Percentiles rank a stretch among this genome's conserved stretches.
Evolutionary conservation across 129 eudicot species (phyloP).

Genomic region (Flaveria brownii): DNA sequence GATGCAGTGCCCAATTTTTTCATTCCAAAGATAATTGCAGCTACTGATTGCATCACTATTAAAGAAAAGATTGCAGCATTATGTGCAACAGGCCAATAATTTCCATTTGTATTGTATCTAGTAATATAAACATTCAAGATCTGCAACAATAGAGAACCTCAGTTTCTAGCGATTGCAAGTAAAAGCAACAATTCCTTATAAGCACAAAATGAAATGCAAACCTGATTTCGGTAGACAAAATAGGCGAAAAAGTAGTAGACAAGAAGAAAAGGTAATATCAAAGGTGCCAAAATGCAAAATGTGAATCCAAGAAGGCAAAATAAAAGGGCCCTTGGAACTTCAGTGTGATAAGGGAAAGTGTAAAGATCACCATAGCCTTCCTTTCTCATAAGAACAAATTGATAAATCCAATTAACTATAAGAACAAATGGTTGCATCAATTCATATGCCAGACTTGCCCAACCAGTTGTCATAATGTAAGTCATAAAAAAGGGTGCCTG

Average conservation of each 20-base stretch:
- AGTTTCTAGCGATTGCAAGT: background rate
- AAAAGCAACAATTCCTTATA: no score
- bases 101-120: slow-evolving; percentile 75
- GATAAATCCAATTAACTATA: slow-evolving; percentile 56
- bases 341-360: slow-evolving; percentile 92
- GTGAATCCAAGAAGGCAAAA: slow-evolving; percentile 89
- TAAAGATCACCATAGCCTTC: slow-evolving; percentile 47
- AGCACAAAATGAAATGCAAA: background rate
- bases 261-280: slow-evolving; percentile 80
- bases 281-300: slow-evolving; percentile 68
- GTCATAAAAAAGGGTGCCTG: slow-evolving; percentile 93
- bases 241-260: slow-evolving; percentile 84
- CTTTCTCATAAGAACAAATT: slow-evolving; percentile 53
- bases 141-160: slow-evolving; percentile 47
- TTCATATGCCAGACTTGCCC: slow-evolving; percentile 90
- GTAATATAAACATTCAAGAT: slow-evolving; percentile 78
- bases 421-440: slow-evolving; percentile 79
- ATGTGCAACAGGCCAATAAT: slow-evolving; percentile 84
- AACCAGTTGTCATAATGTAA: slow-evolving; percentile 85
- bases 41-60: slow-evolving; percentile 74
- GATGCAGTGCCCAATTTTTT: slow-evolving; percentile 61
- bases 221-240: slow-evolving; percentile 93
- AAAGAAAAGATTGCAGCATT: slow-evolving; percentile 72
- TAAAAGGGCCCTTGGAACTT: slow-evolving; percentile 79
- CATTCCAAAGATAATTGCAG: slow-evolving; percentile 68